Evolutionary conservation across 305 asterid species (phyloP).

Genomic region (Fraxinus platypoda): DNA sequence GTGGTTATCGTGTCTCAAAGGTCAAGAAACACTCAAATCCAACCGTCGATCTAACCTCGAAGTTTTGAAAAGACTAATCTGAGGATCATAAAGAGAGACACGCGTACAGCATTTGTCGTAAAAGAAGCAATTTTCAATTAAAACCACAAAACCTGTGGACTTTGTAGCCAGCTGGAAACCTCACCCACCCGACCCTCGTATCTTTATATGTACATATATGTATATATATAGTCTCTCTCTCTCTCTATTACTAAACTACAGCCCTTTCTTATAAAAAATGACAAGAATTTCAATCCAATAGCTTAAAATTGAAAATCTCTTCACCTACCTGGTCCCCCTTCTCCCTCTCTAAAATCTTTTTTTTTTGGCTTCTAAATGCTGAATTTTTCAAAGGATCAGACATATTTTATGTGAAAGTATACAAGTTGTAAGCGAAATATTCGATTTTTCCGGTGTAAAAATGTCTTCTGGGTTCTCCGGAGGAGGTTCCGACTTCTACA

Average conservation of each 20-base stretch:
- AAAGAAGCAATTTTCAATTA: constrained; percentile 29
- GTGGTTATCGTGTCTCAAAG: constrained; percentile 16
- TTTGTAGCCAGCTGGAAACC: constrained; percentile 31
- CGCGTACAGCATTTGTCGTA: constrained; percentile 24
- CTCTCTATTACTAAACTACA: constrained; percentile 9
- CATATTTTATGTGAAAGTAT: constrained; percentile 8
- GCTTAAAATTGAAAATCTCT: constrained; percentile 32
- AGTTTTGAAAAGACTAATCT: constrained; percentile 24
- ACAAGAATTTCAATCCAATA: constrained; percentile 47
- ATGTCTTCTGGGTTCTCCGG: constrained; percentile 71
- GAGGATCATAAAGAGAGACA: constrained; percentile 21
- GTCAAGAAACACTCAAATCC: constrained; percentile 11
- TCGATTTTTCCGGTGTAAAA: constrained; percentile 1
- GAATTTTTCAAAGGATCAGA: constrained; percentile 23
- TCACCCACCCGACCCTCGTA: background rate
- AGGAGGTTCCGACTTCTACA: constrained; percentile 50
- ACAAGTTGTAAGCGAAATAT: constrained; percentile 3
- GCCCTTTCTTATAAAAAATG: constrained; percentile 29
- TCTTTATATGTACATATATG: background rate
- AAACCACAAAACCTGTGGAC: constrained; percentile 17
- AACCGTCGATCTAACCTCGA: constrained; percentile 26
- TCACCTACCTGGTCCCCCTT: background rate
- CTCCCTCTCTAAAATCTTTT: constrained; percentile 15
- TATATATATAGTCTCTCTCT: background rate
- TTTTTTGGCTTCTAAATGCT: constrained; percentile 33